Percentiles rank a stretch among this genome's conserved stretches.
Conservation (phyloP, 2,329 filamentous ascomycete species). For the Cercospora sp. region DNA sequence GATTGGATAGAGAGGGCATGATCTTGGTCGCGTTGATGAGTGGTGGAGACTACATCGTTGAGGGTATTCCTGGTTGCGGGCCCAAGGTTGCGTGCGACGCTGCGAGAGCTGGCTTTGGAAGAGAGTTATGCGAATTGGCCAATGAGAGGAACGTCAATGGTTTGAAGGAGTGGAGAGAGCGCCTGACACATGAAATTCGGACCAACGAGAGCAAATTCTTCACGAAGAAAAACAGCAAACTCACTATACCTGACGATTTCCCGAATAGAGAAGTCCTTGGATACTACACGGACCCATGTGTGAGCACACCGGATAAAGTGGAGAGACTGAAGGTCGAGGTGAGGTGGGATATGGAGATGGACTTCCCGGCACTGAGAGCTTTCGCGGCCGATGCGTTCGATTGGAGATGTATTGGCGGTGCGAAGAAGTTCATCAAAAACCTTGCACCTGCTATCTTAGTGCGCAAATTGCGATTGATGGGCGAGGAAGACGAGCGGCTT, state of each 20-base stretch:
- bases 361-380: constrained; percentile 66
- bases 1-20: constrained; percentile 84
- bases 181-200: constrained; percentile 71
- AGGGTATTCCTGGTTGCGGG: constrained; percentile 84
- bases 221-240: constrained; percentile 68
- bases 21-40: constrained; percentile 92
- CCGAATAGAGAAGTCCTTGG: constrained; percentile 76
- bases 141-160: constrained; percentile 59
- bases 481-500: constrained; percentile 18
- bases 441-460: constrained; percentile 75
- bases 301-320: constrained; percentile 65
- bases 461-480: constrained; percentile 54
- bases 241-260: constrained; percentile 77
- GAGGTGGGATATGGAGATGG: constrained; percentile 63
- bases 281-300: constrained; percentile 84
- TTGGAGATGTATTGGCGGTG: constrained; percentile 77
- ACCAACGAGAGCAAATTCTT: constrained; percentile 86
- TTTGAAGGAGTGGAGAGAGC: constrained; percentile 69
- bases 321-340: constrained; percentile 56
- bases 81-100: constrained; percentile 88
- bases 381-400: constrained; percentile 82
- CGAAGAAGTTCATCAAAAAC: constrained; percentile 79
- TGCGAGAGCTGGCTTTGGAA: constrained; percentile 82
- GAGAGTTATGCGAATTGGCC: constrained; percentile 66
- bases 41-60: constrained; percentile 89